Evolutionary conservation across 257 asterid genomes (phyloP).

Genomic region (Solanum acaule): DNA sequence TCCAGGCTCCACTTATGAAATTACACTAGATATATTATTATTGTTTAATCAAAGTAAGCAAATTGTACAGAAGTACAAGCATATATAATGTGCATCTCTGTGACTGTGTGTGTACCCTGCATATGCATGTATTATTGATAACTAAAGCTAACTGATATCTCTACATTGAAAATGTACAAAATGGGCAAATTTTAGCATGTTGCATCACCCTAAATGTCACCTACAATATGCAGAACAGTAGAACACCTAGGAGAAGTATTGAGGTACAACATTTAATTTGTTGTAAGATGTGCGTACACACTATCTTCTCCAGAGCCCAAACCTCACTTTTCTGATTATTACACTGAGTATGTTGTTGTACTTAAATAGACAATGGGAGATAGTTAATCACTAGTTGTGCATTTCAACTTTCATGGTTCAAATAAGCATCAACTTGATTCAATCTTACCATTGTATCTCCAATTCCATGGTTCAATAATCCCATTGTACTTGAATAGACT

Average conservation of each 20-base stretch:
- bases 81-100: background rate
- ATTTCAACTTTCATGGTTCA: background rate
- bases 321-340: no score
- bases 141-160: background rate
- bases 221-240: background rate
- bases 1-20: background rate
- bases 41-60: background rate
- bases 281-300: background rate
- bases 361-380: slow-evolving; percentile 18
- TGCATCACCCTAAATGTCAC: background rate
- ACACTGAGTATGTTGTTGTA: background rate
- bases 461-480: background rate
- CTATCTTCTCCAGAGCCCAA: no score
- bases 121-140: background rate
- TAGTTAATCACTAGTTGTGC: no score
- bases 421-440: background rate
- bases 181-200: background rate
- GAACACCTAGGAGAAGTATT: background rate
- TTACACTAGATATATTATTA: accelerated
- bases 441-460: background rate
- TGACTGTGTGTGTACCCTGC: background rate
- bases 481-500: no score
- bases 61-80: background rate
- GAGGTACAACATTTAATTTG: background rate
- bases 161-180: background rate